phyloP scores from a whole-genome alignment of 2,329 filamentous ascomycete genomes.

The Zasmidium angulare region DNA sequence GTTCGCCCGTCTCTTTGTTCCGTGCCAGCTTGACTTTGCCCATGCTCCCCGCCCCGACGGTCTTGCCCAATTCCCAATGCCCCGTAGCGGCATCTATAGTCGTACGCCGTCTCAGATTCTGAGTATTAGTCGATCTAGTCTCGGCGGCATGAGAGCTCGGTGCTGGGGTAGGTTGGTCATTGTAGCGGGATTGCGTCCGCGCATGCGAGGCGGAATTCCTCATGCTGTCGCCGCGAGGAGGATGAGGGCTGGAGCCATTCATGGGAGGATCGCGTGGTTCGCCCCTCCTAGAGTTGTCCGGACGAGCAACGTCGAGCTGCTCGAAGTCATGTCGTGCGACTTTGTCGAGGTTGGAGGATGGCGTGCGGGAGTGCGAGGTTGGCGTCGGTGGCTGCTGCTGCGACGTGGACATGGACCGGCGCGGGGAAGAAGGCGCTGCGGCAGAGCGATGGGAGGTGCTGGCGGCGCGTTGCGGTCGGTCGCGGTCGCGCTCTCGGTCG shows the following conservation, averaged over 20 bases:
- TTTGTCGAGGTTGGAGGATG: constrained; percentile 52
- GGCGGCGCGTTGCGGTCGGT: constrained; percentile 40
- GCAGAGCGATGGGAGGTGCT: constrained; percentile 33
- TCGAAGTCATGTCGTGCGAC: constrained; percentile 72
- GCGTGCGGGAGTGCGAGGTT: constrained; percentile 34
- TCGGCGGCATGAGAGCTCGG: constrained; percentile 29
- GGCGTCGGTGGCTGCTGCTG: constrained; percentile 28
- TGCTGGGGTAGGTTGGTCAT: constrained; percentile 38
- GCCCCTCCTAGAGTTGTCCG: constrained; percentile 56
- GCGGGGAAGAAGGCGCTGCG: constrained; percentile 31
- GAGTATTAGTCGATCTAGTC: constrained; percentile 17
- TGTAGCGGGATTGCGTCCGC: constrained; percentile 43
- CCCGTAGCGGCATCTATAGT: constrained; percentile 83
- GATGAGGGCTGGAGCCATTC: constrained; percentile 34
- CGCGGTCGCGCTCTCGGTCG: constrained; percentile 46
- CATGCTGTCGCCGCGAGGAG: constrained; percentile 52
- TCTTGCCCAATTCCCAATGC: constrained; percentile 94
- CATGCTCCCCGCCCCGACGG: constrained; percentile 97
- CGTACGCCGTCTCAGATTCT: constrained; percentile 61
- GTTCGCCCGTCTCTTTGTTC: constrained; percentile 84
- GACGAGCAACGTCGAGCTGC: constrained; percentile 63
- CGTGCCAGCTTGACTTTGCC: constrained; percentile 96
- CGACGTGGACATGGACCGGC: constrained; percentile 38
- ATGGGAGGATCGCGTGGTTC: constrained; percentile 50
- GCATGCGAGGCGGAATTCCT: constrained; percentile 44